Percentiles rank a stretch among this genome's conserved stretches.
Conservation (phyloP, 2,329 filamentous ascomycete genomes). For the Paecilomyces dactylethromorphus region DNA sequence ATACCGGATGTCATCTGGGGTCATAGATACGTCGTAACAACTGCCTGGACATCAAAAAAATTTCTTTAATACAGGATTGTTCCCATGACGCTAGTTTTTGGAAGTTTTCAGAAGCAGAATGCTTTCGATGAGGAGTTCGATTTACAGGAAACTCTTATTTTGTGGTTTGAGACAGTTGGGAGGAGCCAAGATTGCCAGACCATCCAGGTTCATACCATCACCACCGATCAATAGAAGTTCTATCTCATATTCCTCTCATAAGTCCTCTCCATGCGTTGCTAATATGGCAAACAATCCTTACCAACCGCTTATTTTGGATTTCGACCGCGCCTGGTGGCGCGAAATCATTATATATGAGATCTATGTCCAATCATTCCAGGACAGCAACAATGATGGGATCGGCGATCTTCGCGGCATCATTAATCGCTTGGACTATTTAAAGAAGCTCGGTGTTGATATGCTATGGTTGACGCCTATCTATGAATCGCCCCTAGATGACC, state of each 20-base stretch:
- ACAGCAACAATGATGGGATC: slow-evolving; percentile 50
- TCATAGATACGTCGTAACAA: background rate
- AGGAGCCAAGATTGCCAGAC: background rate
- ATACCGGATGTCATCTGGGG: background rate
- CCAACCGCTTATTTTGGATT: slow-evolving; percentile 9
- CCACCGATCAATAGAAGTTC: background rate
- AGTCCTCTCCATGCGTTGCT: background rate
- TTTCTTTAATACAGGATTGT: background rate
- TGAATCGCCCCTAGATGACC: slow-evolving; percentile 40
- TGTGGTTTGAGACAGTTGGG: slow-evolving; percentile 2
- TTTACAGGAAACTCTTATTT: background rate
- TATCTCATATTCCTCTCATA: background rate
- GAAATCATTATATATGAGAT: slow-evolving; percentile 56
- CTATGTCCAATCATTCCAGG: slow-evolving; percentile 57
- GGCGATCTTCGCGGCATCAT: slow-evolving; percentile 56
- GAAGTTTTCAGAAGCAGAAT: background rate
- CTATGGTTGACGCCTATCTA: slow-evolving; percentile 36
- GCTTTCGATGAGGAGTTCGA: background rate
- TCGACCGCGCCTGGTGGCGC: slow-evolving; percentile 49
- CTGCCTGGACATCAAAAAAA: background rate
- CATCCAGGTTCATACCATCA: background rate
- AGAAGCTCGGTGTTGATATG: slow-evolving; percentile 38
- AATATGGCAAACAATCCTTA: slow-evolving; percentile 2
- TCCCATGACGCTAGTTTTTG: too few species aligned
- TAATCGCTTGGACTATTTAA: slow-evolving; percentile 50